Conservation (phyloP, 805 yeast genomes). For the Maudiozyma serrabonitensis region DNA sequence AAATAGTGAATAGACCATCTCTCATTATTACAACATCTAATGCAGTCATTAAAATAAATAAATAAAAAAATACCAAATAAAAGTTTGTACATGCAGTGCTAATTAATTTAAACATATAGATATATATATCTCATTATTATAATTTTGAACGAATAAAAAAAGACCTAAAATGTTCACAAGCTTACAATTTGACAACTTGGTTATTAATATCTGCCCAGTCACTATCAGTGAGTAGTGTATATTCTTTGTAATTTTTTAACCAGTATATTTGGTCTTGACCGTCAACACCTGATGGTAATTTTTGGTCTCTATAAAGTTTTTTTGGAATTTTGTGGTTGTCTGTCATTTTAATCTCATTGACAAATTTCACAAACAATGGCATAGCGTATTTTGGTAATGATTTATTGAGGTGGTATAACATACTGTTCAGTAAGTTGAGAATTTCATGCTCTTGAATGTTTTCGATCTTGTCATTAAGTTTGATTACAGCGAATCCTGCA, state of each 20-base stretch:
- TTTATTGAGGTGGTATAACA: constrained; percentile 30
- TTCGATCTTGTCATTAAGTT: constrained; percentile 32
- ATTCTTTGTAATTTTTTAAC: constrained; percentile 43
- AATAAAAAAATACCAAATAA: too few relatives aligned
- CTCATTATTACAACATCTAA: too few relatives aligned
- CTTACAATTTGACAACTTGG: constrained; percentile 20
- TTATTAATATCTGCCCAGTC: constrained; percentile 41
- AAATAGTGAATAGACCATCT: neutral
- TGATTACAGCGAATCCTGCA: constrained; percentile 81
- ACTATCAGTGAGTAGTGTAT: constrained; percentile 44
- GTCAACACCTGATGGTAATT: constrained; percentile 54
- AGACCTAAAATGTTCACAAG: too few relatives aligned
- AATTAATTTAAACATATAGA: neutral
- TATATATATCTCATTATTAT: neutral
- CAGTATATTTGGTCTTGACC: constrained; percentile 61
- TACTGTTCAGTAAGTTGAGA: constrained; percentile 29
- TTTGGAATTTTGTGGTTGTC: constrained; percentile 80
- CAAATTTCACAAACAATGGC: constrained; percentile 73
- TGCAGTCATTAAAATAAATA: too few relatives aligned
- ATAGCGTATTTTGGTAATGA: constrained; percentile 76
- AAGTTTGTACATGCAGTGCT: neutral
- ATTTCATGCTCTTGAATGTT: constrained; percentile 14
- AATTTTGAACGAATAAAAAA: too few relatives aligned
- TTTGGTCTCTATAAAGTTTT: constrained; percentile 56
- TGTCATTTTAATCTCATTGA: constrained; percentile 48